Percentiles rank a stretch among this genome's conserved stretches.
These are phyloP conservation scores for Elaeagnus macrophylla DNA, from an alignment of 306 rosid species.

Conservation along the genomic window DNA sequence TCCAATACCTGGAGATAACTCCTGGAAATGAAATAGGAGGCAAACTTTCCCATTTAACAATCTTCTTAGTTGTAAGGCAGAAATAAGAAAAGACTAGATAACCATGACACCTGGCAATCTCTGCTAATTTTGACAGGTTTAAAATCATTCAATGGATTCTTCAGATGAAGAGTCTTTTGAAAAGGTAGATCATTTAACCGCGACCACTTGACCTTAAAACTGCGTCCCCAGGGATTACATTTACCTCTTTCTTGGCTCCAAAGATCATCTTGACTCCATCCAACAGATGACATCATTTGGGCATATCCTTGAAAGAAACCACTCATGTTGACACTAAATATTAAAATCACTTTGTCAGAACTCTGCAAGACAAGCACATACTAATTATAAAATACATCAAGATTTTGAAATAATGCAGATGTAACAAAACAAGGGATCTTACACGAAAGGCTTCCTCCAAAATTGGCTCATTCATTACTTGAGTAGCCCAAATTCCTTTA, in stretches of 20 bases:
- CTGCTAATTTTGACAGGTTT: constrained; percentile 88
- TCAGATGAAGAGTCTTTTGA: constrained; percentile 69
- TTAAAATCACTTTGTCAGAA: constrained; percentile 54
- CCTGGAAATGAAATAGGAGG: constrained; percentile 36
- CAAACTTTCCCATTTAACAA: constrained; percentile 13
- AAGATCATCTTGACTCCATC: constrained; percentile 62
- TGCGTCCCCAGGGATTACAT: constrained; percentile 70
- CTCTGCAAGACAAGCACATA: constrained; percentile 53
- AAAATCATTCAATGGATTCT: constrained; percentile 70
- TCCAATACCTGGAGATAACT: constrained; percentile 66
- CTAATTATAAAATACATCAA: constrained; percentile 22
- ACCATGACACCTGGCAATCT: constrained; percentile 61
- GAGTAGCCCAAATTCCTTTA: constrained; percentile 92
- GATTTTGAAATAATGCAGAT: constrained; percentile 10
- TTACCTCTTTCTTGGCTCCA: constrained; percentile 65
- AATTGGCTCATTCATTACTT: constrained; percentile 66
- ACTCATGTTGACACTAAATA: constrained; percentile 80
- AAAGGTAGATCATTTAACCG: constrained; percentile 59
- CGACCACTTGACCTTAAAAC: constrained; percentile 73
- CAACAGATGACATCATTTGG: constrained; percentile 66
- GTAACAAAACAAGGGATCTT: constrained; percentile 25
- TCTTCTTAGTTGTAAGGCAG: constrained; percentile 4
- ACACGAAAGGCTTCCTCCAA: constrained; percentile 77
- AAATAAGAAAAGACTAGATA: constrained; percentile 7
- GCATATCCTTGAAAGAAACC: constrained; percentile 88